Evolutionary conservation across 148 eudicot genomes (phyloP), one percentile per base, ranked within the genome.

Genomic region (Tetragonia tetragonoides): DNA sequence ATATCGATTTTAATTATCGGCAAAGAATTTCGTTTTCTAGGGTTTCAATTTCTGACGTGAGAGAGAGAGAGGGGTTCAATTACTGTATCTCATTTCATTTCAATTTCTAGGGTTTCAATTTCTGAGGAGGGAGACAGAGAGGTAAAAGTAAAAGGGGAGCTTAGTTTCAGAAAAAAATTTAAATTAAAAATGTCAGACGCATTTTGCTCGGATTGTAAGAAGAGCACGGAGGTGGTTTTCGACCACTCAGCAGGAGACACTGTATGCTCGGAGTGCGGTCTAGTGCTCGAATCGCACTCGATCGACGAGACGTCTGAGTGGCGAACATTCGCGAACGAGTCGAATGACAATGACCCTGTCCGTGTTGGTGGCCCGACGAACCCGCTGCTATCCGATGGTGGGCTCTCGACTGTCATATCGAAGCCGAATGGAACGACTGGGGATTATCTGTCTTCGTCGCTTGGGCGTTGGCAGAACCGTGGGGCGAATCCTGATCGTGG

Each of bases 231-330:
- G 88, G 92, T 95, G 28, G 97, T 95, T 20, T 81, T 84, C 82
- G 97, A 95, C 18, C 97, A 93, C 78, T 87, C 93, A 3, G 96
- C 97, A 7, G 99, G 99, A 0, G 99, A 93, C 78, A 89, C 93
- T 2, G 93, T 93, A 17, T 95, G 99, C 81, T 90, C 94, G 6
- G 99, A 95, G 82, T 95, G 99, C 60, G 97, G 99, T 0, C 88
- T 95, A 17, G 97, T 95, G 1, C 77, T 92, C 23, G 99, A 95
- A 67, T 91, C 97, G 0, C 94, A 91, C 81, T 92, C 96, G 0
- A 95, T 92, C 46, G 99, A 95, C n/a, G 97, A 95, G 81, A 95
- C 91, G 0, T 92, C 92, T 21, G 99, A 95, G 87, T 92, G 97
- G 99, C 71, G 99, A 34, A 93, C 88, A 0, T 95, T 91, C 78